Percentiles rank a stretch among this genome's conserved stretches.
Conservation (phyloP, 2,329 filamentous ascomycete species). For the Chrysosporium queenslandicum region DNA sequence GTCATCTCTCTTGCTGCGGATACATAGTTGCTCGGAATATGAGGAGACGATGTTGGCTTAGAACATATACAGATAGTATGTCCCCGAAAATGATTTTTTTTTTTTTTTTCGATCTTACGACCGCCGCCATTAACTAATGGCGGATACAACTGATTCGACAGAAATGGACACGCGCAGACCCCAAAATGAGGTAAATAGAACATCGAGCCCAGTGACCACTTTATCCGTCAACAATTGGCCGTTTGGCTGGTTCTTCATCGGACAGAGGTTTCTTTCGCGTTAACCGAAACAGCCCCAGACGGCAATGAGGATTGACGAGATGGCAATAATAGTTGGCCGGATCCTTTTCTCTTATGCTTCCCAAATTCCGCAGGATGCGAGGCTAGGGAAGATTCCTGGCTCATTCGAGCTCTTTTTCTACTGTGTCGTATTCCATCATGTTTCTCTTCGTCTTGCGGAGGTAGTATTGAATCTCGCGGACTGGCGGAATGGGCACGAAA, state of each 20-base stretch:
- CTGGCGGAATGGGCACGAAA: conserved; percentile 1
- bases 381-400: not conserved
- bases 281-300: too few species aligned
- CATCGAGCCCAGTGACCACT: too few species aligned
- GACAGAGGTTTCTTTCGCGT: not conserved
- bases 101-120: not conserved
- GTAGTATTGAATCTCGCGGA: not conserved
- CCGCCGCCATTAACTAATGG: not conserved
- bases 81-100: too few species aligned
- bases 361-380: not conserved
- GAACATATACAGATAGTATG: too few species aligned
- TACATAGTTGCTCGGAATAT: not conserved
- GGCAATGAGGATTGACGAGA: too few species aligned
- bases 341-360: not conserved
- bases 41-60: too few species aligned
- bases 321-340: not conserved
- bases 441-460: conserved; percentile 7
- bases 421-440: not conserved
- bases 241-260: not conserved
- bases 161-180: not conserved
- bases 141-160: not conserved
- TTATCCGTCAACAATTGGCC: too few species aligned
- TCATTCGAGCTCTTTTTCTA: not conserved
- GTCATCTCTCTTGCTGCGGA: not conserved
- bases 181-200: too few species aligned